Base-by-base conservation (phyloP, 192 early-diverging fungal species). In the Chytriomyces sp. region DNA sequence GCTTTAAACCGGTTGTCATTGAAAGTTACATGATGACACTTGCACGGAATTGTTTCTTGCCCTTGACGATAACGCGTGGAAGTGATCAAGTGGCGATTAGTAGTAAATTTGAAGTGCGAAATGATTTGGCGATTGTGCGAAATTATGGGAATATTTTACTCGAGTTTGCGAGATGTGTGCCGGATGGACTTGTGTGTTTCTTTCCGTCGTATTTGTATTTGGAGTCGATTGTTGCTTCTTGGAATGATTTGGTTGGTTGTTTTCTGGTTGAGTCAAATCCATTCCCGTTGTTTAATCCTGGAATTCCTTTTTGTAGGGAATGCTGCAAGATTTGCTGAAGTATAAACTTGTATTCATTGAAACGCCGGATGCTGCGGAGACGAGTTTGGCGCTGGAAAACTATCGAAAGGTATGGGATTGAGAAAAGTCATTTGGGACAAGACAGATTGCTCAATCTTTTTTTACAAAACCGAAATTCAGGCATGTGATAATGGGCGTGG, bases 311-410 rank as follows among this genome's bases (percentile, higher is more conserved):
- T 69, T 45, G 43, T 45, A 93, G 92, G 96, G 96, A 50, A 92
- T 99, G 53, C 83, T 99, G 67, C 93, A 93, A 72, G 94, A 97
- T 72, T 91, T 96, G 45, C 92, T 97, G 86, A 98, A 96, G 79
- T 90, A 95, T 79, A 99, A 99, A 83, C 86, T 99, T 23, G 95
- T 99, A n/a, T 98, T 98, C 82, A 96, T 99, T 60, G 98, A 99
- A 78, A 99, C 98, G 5, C 98, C 98, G 4, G 97, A 98, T 86
- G 96, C 97, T 0, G 92, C 96, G 24, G 98, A 99, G 81, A 99
- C 98, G 1, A 94, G 91, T 44, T 79, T 98, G 13, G 98, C 97
- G 0, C 78, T 99, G 64, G 94, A 97, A 50, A 99, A 97, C 80
- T 99, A 98, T 82, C 89, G 97, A 64, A 85, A 86, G 53, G 94